Conservation (phyloP, 2,329 filamentous ascomycete species). For the Sporothrix sp. region DNA sequence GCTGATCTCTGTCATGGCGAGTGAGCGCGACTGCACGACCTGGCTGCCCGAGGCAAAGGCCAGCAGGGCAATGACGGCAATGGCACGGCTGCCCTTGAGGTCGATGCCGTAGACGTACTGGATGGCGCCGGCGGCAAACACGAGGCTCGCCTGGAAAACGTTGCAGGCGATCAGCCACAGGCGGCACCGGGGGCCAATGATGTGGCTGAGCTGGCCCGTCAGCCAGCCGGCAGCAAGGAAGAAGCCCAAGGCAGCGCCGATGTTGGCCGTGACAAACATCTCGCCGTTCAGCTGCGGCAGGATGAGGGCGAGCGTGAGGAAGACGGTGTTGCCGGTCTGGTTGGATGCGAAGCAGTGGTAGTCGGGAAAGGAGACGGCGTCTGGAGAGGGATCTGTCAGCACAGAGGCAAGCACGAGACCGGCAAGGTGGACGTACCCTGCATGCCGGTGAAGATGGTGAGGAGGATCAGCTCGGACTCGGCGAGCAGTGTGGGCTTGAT, state of each 20-base stretch:
- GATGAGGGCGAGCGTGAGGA: conserved; percentile 44
- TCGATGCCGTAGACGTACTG: conserved; percentile 34
- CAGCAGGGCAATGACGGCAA: conserved; percentile 40
- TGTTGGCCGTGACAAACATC: conserved; percentile 43
- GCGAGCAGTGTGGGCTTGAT: conserved; percentile 32
- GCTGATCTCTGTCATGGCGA: conserved; percentile 51
- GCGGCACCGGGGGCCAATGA: conserved; percentile 39
- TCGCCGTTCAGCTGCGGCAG: conserved; percentile 37
- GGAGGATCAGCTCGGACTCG: conserved; percentile 36
- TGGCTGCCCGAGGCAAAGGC: conserved; percentile 49
- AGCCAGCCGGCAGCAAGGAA: conserved; percentile 46
- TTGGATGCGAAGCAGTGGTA: conserved; percentile 55
- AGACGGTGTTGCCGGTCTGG: conserved; percentile 56
- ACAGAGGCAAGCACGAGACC: neutral
- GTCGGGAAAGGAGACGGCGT: conserved; percentile 48
- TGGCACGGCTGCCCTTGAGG: conserved; percentile 28
- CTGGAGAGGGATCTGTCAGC: neutral
- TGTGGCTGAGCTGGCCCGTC: conserved; percentile 47
- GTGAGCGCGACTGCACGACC: conserved; percentile 45
- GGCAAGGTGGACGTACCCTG: conserved; percentile 34
- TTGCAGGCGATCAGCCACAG: conserved; percentile 47
- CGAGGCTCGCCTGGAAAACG: conserved; percentile 42
- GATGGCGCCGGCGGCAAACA: conserved; percentile 42
- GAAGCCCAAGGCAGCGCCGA: conserved; percentile 43
- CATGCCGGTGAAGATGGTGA: conserved; percentile 43